Conservation (phyloP, 1,284 basidiomycete species). For the Rhodotorula sp. region DNA sequence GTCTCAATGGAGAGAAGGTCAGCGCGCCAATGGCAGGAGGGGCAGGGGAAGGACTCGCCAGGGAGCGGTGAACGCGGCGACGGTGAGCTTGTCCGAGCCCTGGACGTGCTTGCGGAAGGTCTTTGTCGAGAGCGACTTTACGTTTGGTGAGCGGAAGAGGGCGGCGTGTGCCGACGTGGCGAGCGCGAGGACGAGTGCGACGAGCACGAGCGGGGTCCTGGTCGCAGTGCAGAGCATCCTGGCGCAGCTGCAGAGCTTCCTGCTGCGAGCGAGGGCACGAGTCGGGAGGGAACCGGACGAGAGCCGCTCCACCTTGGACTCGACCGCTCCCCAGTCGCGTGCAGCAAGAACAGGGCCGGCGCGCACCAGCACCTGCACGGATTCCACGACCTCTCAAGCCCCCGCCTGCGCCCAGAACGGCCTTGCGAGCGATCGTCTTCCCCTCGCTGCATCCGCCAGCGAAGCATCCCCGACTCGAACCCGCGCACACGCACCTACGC, state of each 20-base stretch:
- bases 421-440: too few species aligned
- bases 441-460: too few species aligned
- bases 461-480: too few species aligned
- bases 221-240: background rate
- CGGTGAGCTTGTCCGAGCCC: constrained; percentile 48
- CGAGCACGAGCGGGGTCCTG: background rate
- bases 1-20: background rate
- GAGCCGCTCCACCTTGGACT: background rate
- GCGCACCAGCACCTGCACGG: too few species aligned
- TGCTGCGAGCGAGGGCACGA: background rate
- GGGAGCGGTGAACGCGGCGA: constrained; percentile 52
- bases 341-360: too few species aligned
- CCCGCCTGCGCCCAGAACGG: too few species aligned
- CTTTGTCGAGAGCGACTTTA: constrained; percentile 27
- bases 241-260: background rate
- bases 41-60: constrained; percentile 45
- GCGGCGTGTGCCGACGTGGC: constrained; percentile 21
- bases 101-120: constrained; percentile 37
- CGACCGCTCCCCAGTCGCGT: too few species aligned
- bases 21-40: background rate
- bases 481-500: too few species aligned
- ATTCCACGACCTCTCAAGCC: too few species aligned
- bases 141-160: constrained; percentile 30
- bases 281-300: background rate
- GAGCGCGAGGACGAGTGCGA: constrained; percentile 18